These are phyloP conservation scores for Psilocybe mexicana DNA, from an alignment of 1,284 basidiomycete species.

Conservation along the genomic window DNA sequence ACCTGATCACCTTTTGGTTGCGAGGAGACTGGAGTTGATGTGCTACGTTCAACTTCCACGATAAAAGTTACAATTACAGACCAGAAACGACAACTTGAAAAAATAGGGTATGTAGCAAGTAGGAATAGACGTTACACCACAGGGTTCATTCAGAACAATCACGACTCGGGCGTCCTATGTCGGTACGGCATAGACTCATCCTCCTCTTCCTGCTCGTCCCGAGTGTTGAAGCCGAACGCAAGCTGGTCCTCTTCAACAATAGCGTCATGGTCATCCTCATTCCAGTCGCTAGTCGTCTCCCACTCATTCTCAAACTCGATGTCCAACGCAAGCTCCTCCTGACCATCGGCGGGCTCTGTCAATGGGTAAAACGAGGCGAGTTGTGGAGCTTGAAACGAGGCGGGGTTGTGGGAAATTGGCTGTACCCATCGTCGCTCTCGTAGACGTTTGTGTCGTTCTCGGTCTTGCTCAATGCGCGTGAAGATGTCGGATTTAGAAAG, in stretches of 20 bases:
- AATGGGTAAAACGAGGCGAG: slow-evolving; percentile 62
- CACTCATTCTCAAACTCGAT: slow-evolving; percentile 93
- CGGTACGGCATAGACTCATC: background rate
- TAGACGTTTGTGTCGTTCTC: slow-evolving; percentile 91
- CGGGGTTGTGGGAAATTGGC: slow-evolving; percentile 56
- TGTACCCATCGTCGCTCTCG: slow-evolving; percentile 94
- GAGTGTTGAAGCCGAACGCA: slow-evolving; percentile 52
- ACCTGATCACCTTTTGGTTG: too few relatives aligned
- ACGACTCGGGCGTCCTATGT: background rate
- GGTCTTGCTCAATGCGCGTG: slow-evolving; percentile 91
- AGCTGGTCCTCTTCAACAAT: slow-evolving; percentile 66
- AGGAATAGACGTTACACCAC: too few relatives aligned
- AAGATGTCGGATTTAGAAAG: slow-evolving; percentile 74
- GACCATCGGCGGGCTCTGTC: slow-evolving; percentile 50
- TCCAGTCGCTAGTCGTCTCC: slow-evolving; percentile 88
- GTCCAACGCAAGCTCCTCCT: slow-evolving; percentile 63
- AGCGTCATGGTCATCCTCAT: slow-evolving; percentile 83
- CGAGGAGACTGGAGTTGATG: too few relatives aligned
- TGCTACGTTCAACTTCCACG: too few relatives aligned
- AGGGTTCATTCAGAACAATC: background rate
- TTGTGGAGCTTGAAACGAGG: slow-evolving; percentile 43
- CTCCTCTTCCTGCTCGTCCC: slow-evolving; percentile 31
- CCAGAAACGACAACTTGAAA: too few relatives aligned
- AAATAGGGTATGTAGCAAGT: background rate
- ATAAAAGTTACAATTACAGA: too few relatives aligned